phyloP scores from a whole-genome alignment of 2,329 filamentous ascomycete genomes.

The Paecilomyces variotii region DNA sequence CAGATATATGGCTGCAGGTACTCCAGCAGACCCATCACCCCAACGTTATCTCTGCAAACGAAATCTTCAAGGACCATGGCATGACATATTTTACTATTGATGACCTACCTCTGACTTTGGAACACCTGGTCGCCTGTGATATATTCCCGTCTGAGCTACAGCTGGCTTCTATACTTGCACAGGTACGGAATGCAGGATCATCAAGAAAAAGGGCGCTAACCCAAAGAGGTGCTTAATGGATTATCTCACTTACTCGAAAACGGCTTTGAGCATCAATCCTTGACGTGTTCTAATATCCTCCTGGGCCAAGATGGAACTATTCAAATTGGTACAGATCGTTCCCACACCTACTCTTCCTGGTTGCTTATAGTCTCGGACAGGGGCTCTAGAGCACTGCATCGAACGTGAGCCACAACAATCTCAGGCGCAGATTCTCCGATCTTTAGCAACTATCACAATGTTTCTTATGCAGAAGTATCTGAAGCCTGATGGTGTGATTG shows the following conservation, averaged over 20 bases:
- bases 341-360: no score
- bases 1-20: conserved; percentile 6
- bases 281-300: conserved; percentile 20
- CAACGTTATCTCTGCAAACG: conserved; percentile 6
- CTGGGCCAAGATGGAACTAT: conserved; percentile 15
- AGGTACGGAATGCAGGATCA: neutral
- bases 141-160: conserved; percentile 7
- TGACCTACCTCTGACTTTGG: conserved; percentile 8
- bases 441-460: conserved; percentile 17
- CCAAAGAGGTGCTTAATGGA: conserved; percentile 13
- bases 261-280: conserved; percentile 14
- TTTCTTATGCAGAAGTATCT: conserved; percentile 24
- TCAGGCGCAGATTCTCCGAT: conserved; percentile 12
- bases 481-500: conserved; percentile 23
- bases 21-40: conserved; percentile 1
- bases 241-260: conserved; percentile 10
- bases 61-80: conserved; percentile 6
- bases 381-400: conserved; percentile 1
- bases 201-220: neutral
- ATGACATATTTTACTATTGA: conserved; percentile 5
- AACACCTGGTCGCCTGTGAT: conserved; percentile 7
- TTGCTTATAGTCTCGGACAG: no score
- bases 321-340: conserved; percentile 16
- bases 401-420: conserved; percentile 2
- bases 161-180: conserved; percentile 7